Evolutionary conservation across 345 rosid genomes (phyloP), one percentile per base, ranked within the genome.

Genomic region (Ceriops zippeliana): DNA sequence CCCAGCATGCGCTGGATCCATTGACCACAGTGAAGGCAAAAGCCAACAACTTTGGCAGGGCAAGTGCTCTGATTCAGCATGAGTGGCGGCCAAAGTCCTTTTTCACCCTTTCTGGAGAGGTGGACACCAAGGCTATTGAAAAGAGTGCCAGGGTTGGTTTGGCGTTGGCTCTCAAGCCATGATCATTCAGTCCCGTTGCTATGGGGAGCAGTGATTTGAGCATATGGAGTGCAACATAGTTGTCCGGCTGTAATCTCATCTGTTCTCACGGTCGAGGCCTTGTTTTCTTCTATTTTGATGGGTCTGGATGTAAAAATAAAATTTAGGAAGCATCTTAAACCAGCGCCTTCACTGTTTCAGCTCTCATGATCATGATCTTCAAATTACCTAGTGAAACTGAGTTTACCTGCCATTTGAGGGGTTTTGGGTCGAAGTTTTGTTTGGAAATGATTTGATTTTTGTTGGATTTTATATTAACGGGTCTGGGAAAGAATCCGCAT

Each of bases 91-190:
- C 98, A 4, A 91, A 70, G 77, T 89, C 99, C 1, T 66, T 86
- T 63, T 67, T 93, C 76, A 91, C 96, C 3, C 54, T 93, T 64
- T 86, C 96, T 0, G 97, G 91, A 30, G 99, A 93, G 84, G 93
- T 93, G 13, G 99, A 93, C 74, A 78, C 96, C 74, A 89, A 86
- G 85, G 80, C 91, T 32, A 77, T 91, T 35, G 97, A 89, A 61
- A 91, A 91, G 87, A 86, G 81, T 31, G 84, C 97, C 31, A 93
- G 88, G 84, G 81, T 93, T 71, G 97, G 99, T 27, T 73, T 93
- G 74, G 89, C 96, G 63, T 81, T 93, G 77, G 88, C 93, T 65
- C 90, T 93, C 66, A 89, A 93, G 84, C 92, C 96, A 10, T 90
- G 81, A 74, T 27, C 38, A 24, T 35, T 7, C 11, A 5, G 20